Evolutionary conservation across 2,329 filamentous ascomycete genomes (phyloP).

Genomic region (Eurotiales sp.): DNA sequence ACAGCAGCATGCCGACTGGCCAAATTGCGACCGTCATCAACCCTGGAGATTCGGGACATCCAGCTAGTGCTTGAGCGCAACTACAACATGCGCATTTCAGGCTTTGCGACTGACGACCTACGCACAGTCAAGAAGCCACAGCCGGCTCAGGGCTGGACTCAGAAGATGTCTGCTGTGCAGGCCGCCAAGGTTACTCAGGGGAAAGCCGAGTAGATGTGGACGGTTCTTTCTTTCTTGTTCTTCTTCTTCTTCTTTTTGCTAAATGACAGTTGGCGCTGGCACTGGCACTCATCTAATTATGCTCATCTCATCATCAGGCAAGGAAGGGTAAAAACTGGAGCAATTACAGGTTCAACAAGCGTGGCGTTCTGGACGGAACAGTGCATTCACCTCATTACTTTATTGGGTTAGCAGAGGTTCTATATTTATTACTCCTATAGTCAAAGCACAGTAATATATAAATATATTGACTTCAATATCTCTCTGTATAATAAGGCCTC

Average conservation of each 20-base stretch:
- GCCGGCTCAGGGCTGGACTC: constrained; percentile 82
- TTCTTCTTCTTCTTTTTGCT: neutral
- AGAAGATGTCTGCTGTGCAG: constrained; percentile 95
- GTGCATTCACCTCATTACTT: neutral
- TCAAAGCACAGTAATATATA: too few species aligned
- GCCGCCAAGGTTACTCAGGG: constrained; percentile 70
- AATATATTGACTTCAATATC: too few species aligned
- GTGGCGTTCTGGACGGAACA: neutral
- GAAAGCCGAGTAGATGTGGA: constrained; percentile 31
- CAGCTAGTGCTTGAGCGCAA: constrained; percentile 79
- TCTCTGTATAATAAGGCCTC: too few species aligned
- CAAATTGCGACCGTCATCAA: constrained; percentile 85
- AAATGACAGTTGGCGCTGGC: neutral
- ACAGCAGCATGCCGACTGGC: constrained; percentile 83
- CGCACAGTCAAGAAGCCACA: constrained; percentile 91
- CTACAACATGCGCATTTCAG: constrained; percentile 89
- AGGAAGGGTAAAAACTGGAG: neutral
- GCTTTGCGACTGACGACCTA: constrained; percentile 90
- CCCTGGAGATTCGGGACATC: constrained; percentile 83
- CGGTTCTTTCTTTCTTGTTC: neutral
- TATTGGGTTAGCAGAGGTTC: too few species aligned
- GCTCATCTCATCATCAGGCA: neutral
- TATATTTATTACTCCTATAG: too few species aligned
- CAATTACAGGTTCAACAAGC: neutral
- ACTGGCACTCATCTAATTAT: neutral